Evolutionary conservation across 2,329 filamentous ascomycete genomes (phyloP).

Genomic region (Ambrosiella beaveri): DNA sequence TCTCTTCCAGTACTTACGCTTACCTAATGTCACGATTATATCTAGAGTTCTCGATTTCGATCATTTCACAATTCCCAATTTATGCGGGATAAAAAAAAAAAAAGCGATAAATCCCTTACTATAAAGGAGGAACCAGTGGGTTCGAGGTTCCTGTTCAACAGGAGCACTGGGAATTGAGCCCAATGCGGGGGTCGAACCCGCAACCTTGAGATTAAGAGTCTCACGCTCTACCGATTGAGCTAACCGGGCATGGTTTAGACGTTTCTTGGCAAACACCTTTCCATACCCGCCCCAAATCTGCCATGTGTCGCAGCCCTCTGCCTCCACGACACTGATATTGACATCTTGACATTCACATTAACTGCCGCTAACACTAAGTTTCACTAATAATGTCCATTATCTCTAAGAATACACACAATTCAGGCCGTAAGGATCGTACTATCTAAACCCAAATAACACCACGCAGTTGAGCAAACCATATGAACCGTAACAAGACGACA

Average conservation of each 20-base stretch:
- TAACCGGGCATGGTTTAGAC: conserved; percentile 29
- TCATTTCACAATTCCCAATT: background rate
- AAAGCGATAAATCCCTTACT: background rate
- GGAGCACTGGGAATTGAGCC: conserved; percentile 15
- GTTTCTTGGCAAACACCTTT: background rate
- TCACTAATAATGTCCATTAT: background rate
- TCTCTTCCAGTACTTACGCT: background rate
- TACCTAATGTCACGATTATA: background rate
- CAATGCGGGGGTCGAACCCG: conserved; percentile 24
- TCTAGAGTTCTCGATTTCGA: background rate
- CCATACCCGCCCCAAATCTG: no score
- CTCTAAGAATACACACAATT: background rate
- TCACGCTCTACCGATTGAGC: conserved; percentile 59
- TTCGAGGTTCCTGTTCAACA: conserved; percentile 4
- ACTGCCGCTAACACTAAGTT: background rate
- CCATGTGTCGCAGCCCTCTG: no score
- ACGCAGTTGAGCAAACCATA: background rate
- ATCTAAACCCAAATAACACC: background rate
- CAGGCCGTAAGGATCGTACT: background rate
- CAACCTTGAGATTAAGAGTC: conserved; percentile 41
- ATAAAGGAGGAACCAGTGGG: background rate
- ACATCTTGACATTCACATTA: no score
- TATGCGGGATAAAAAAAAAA: background rate
- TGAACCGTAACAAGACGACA: background rate
- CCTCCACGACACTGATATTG: no score